Evolutionary conservation across 176 grass and related monocot genomes (phyloP).

Genomic region (Zea luxurians): DNA sequence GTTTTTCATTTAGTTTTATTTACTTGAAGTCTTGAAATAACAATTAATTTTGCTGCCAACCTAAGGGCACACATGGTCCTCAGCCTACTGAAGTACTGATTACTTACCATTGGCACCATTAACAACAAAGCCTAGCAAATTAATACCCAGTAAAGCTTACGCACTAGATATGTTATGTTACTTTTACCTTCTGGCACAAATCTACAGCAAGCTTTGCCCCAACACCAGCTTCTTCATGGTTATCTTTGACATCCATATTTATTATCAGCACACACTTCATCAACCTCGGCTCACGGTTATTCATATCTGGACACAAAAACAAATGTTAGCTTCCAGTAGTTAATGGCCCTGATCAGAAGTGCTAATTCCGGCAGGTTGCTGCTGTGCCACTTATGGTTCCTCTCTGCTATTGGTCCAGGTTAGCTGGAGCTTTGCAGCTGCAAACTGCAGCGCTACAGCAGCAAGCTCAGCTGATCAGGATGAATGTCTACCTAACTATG

Average conservation of each 20-base stretch:
- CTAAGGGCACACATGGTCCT: too few species aligned
- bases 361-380: neutral
- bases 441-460: neutral
- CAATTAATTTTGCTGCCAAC: neutral
- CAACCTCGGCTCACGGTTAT: slow-evolving; percentile 69
- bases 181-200: slow-evolving; percentile 74
- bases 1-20: slow-evolving; percentile 22
- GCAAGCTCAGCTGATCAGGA: neutral
- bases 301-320: slow-evolving; percentile 67
- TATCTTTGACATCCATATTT: slow-evolving; percentile 99
- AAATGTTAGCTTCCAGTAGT: neutral
- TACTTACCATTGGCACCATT: neutral
- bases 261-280: slow-evolving; percentile 75
- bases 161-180: slow-evolving; percentile 4
- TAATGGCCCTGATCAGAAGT: neutral
- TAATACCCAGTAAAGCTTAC: slow-evolving; percentile 16
- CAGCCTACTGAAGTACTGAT: neutral
- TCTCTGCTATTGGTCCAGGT: neutral
- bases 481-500: neutral
- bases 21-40: slow-evolving; percentile 12
- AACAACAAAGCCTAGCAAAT: slow-evolving; percentile 19
- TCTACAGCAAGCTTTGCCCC: slow-evolving; percentile 95
- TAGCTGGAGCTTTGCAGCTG: neutral
- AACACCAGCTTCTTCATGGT: slow-evolving; percentile 94
- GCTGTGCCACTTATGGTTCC: neutral